Evolutionary conservation across 1,284 basidiomycete genomes (phyloP).

Genomic region (Ganoderma sinense): DNA sequence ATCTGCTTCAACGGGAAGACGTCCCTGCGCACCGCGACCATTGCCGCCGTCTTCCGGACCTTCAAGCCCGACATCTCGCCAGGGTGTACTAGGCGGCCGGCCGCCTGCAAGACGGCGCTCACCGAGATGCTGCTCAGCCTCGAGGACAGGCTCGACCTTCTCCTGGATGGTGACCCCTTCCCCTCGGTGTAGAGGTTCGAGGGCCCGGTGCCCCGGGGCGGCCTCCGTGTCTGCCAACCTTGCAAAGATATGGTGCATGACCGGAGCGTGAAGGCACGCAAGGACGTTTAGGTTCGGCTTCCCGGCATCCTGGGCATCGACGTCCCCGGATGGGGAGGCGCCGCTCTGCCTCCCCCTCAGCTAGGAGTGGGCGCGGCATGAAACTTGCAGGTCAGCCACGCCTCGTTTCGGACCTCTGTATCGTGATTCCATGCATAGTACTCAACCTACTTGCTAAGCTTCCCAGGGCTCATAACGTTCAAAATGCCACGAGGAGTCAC

Average conservation of each 20-base stretch:
- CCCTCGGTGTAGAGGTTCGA: no score
- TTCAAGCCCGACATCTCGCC: not conserved
- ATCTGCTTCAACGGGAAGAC: not conserved
- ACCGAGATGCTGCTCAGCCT: not conserved
- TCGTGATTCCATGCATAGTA: no score
- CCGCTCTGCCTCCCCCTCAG: not conserved
- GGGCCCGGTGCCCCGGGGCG: not conserved
- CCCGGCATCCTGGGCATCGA: conserved; percentile 13
- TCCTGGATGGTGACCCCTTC: not conserved
- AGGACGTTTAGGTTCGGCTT: conserved; percentile 3
- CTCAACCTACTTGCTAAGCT: no score
- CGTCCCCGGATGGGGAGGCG: conserved; percentile 10
- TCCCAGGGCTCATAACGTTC: no score
- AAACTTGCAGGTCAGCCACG: no score
- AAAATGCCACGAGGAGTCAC: no score
- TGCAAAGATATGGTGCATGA: not conserved
- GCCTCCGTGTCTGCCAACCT: not conserved
- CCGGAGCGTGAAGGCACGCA: not conserved
- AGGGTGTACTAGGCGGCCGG: not conserved
- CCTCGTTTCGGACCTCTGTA: no score
- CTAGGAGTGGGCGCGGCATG: not conserved
- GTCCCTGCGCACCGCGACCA: not conserved
- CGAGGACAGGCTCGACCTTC: not conserved
- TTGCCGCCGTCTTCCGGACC: not conserved
- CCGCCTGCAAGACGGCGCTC: not conserved